phyloP scores from a whole-genome alignment of 352 stramenopile genomes.

The Lagenidium giganteum region DNA sequence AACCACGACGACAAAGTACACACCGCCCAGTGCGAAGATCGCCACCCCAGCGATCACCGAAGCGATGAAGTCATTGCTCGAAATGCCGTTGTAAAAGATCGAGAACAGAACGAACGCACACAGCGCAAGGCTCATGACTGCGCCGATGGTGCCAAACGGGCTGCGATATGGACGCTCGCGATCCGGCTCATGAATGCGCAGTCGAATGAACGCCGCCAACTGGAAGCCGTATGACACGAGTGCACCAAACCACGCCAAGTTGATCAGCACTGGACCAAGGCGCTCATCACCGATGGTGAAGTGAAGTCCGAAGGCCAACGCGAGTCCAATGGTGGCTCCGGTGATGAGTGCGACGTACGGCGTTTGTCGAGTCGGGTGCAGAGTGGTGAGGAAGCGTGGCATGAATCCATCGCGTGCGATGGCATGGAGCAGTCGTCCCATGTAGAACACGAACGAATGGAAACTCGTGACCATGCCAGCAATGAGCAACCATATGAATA shows the following conservation, averaged over 20 bases:
- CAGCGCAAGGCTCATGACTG: conserved; percentile 28
- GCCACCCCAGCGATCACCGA: conserved; percentile 32
- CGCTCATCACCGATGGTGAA: conserved; percentile 37
- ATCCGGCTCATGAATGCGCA: conserved; percentile 31
- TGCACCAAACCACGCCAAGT: conserved; percentile 29
- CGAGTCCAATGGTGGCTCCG: conserved; percentile 22
- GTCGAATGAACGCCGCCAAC: conserved; percentile 35
- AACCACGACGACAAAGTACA: too few species aligned
- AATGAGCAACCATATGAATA: conserved; percentile 40
- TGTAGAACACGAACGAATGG: conserved; percentile 50
- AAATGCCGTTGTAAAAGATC: conserved; percentile 40
- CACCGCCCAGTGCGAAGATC: conserved; percentile 26
- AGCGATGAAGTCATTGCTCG: conserved; percentile 32
- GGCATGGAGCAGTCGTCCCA: conserved; percentile 35
- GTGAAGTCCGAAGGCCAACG: conserved; percentile 29
- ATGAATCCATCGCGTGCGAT: conserved; percentile 42
- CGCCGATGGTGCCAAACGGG: conserved; percentile 32
- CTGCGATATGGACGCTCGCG: conserved; percentile 31
- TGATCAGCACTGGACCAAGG: conserved; percentile 40
- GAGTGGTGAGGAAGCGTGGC: conserved; percentile 26
- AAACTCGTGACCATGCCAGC: conserved; percentile 35
- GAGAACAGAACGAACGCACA: conserved; percentile 22
- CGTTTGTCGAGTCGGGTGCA: conserved; percentile 25
- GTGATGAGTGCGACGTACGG: conserved; percentile 26
- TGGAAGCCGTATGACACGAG: conserved; percentile 48